phyloP scores from a whole-genome alignment of 1,284 basidiomycete species.

The Cryptococcus sp. region DNA sequence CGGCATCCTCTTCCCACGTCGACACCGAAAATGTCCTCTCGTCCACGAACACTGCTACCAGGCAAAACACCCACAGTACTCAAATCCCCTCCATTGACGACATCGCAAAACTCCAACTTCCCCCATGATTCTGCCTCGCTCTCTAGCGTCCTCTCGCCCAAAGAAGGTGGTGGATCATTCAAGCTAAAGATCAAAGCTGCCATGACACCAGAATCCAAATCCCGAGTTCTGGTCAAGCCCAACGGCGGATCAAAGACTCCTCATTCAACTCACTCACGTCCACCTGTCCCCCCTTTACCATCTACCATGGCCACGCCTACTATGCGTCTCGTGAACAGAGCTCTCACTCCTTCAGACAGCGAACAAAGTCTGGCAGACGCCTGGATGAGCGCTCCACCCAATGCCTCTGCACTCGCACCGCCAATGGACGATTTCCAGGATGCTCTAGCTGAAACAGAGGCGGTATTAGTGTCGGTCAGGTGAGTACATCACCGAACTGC shows the following conservation, averaged over 20 bases:
- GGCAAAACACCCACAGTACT: slow-evolving; percentile 16
- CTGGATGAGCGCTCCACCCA: slow-evolving; percentile 18
- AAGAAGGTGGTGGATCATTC: slow-evolving; percentile 23
- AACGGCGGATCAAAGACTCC: slow-evolving; percentile 10
- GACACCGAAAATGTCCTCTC: slow-evolving; percentile 22
- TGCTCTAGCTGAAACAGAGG: slow-evolving; percentile 58
- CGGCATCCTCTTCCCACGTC: slow-evolving; percentile 6
- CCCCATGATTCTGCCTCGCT: slow-evolving; percentile 11
- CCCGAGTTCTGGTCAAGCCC: slow-evolving; percentile 34
- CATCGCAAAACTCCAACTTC: slow-evolving; percentile 28
- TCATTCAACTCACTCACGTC: not conserved
- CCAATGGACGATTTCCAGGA: slow-evolving; percentile 22
- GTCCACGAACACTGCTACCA: slow-evolving; percentile 14
- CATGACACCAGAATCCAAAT: slow-evolving; percentile 47
- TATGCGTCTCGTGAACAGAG: slow-evolving; percentile 11
- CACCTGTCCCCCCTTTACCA: not conserved
- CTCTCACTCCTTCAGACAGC: slow-evolving; percentile 2
- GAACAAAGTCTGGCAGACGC: slow-evolving; percentile 20
- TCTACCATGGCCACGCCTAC: slow-evolving; percentile 7
- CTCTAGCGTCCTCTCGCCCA: slow-evolving; percentile 19
- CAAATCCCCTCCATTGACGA: slow-evolving; percentile 32
- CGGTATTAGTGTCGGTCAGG: slow-evolving; percentile 85
- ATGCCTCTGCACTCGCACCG: not conserved
- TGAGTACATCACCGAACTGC: slow-evolving; percentile 44
- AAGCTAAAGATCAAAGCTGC: slow-evolving; percentile 46